Percentiles rank a stretch among this genome's conserved stretches.
These are phyloP conservation scores for Barbatosphaeria neglecta DNA, from an alignment of 495 filamentous ascomycete genomes.

Conservation along the genomic window DNA sequence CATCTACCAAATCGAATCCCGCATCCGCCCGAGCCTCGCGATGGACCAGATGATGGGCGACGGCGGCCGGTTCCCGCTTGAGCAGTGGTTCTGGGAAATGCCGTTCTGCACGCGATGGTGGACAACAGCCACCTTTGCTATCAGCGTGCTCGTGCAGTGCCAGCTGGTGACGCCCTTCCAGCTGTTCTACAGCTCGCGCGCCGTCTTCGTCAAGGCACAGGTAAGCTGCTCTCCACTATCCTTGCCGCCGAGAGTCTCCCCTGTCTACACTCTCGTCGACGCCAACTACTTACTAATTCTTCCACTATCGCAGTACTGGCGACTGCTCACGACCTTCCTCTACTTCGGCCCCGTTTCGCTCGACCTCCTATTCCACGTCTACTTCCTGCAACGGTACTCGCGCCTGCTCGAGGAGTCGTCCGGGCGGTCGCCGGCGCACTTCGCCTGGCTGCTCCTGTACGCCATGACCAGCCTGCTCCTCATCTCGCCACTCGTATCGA, in stretches of 20 bases:
- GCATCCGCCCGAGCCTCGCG: conserved; percentile 1
- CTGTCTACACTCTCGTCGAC: background rate
- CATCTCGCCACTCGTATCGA: conserved; percentile 72
- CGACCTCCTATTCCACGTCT: conserved; percentile 95
- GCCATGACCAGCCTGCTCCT: conserved; percentile 62
- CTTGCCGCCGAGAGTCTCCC: no score
- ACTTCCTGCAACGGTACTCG: conserved; percentile 95
- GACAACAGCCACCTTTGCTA: conserved; percentile 84
- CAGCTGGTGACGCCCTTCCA: conserved; percentile 82
- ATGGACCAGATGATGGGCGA: conserved; percentile 63
- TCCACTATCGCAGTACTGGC: conserved; percentile 70
- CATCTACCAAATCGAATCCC: no score
- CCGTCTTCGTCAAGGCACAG: conserved; percentile 83
- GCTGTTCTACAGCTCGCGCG: conserved; percentile 90
- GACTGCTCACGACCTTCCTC: conserved; percentile 83
- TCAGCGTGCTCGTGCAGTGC: conserved; percentile 87
- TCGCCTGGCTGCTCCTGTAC: conserved; percentile 87
- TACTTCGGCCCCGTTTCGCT: conserved; percentile 93
- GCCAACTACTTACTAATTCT: background rate
- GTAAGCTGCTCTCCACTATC: conserved; percentile 28
- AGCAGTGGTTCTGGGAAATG: conserved; percentile 98
- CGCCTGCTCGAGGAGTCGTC: conserved; percentile 91
- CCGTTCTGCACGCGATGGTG: conserved; percentile 90
- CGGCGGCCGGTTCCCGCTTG: conserved; percentile 67
- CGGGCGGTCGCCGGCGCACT: conserved; percentile 78